These are phyloP conservation scores for Populus ilicifolia DNA, from an alignment of 345 rosid genomes.

Conservation along the genomic window DNA sequence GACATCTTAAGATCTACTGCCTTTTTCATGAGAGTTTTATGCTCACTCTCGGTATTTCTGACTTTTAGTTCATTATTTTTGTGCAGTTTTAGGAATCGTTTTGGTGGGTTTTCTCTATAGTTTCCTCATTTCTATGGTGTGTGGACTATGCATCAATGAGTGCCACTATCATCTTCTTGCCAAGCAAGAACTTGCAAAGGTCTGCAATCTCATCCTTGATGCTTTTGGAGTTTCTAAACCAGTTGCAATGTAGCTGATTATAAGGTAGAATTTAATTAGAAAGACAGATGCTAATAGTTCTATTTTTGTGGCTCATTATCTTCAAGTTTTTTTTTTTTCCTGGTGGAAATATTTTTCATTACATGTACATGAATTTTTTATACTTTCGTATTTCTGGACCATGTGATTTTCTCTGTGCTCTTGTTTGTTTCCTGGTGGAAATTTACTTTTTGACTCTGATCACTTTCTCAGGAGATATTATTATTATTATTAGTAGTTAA, in stretches of 20 bases:
- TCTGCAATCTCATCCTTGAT: constrained; percentile 16
- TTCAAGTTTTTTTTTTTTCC: neutral
- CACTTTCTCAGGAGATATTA: neutral
- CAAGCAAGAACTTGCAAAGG: constrained; percentile 97
- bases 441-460: neutral
- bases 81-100: constrained; percentile 82
- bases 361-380: neutral
- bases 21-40: neutral
- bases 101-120: constrained; percentile 96
- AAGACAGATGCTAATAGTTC: neutral
- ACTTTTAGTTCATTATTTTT: neutral
- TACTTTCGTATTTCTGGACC: neutral
- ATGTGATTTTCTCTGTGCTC: neutral
- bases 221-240: neutral
- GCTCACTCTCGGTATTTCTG: neutral
- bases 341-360: neutral
- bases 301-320: neutral
- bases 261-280: neutral
- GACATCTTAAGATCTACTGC: neutral
- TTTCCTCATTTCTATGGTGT: constrained; percentile 92
- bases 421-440: neutral
- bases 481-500: too few relatives aligned
- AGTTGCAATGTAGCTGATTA: neutral
- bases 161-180: constrained; percentile 96
- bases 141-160: constrained; percentile 94